These are phyloP conservation scores for Beauveria sp. DNA, from an alignment of 2,329 filamentous ascomycete species.

Conservation along the genomic window DNA sequence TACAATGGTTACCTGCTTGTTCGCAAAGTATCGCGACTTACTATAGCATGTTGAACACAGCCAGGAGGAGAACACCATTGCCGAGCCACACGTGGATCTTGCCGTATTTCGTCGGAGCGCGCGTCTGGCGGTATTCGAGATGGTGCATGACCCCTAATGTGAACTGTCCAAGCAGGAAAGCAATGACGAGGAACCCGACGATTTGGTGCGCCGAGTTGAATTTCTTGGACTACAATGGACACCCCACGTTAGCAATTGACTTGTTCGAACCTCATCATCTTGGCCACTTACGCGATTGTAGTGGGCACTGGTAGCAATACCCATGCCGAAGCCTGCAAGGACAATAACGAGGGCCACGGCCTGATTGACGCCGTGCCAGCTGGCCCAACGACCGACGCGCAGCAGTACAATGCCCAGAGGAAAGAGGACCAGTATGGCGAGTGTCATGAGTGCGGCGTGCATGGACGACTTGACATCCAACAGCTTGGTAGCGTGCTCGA, in stretches of 20 bases:
- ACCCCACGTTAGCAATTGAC: constrained; percentile 11
- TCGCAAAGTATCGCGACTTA: constrained; percentile 23
- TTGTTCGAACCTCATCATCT: not conserved
- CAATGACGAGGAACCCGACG: constrained; percentile 47
- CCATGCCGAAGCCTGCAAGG: constrained; percentile 42
- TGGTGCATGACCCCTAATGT: constrained; percentile 50
- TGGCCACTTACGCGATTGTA: constrained; percentile 46
- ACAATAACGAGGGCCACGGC: constrained; percentile 39
- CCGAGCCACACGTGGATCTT: constrained; percentile 52
- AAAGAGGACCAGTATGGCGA: constrained; percentile 46
- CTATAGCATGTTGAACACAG: constrained; percentile 50
- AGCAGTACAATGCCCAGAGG: constrained; percentile 49
- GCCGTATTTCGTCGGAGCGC: constrained; percentile 40
- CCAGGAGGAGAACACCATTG: constrained; percentile 43
- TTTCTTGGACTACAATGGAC: constrained; percentile 35
- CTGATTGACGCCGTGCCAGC: constrained; percentile 50
- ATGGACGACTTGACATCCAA: constrained; percentile 33
- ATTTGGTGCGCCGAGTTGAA: constrained; percentile 51
- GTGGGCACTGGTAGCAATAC: constrained; percentile 42
- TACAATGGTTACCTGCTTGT: not conserved
- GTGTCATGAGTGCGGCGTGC: constrained; percentile 47
- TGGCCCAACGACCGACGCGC: constrained; percentile 41
- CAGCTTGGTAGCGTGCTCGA: constrained; percentile 23
- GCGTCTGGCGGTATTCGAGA: constrained; percentile 41
- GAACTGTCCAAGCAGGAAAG: constrained; percentile 45